Conservation (phyloP, 441 rosid species). For the Heliophila coronopifolia region DNA sequence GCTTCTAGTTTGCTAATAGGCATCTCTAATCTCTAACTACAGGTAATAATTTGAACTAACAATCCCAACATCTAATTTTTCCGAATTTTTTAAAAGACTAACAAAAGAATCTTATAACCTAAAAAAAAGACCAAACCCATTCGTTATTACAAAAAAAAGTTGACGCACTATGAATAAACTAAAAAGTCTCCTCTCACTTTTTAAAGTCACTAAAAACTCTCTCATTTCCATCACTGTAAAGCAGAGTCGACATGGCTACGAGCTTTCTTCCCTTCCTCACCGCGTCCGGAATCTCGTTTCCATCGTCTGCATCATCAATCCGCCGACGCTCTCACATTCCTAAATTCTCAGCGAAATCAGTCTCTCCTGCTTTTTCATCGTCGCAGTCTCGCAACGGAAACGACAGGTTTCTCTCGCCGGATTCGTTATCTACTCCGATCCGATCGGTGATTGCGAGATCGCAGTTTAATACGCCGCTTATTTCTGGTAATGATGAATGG, state of each 20-base stretch:
- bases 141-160: too few relatives aligned
- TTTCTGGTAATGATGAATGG: constrained; percentile 72
- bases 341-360: constrained; percentile 15
- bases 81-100: too few relatives aligned
- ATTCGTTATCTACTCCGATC: constrained; percentile 8
- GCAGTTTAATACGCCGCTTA: constrained; percentile 50
- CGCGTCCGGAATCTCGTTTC: constrained; percentile 13
- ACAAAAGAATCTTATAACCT: too few relatives aligned
- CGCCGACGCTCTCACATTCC: constrained; percentile 25
- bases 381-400: constrained; percentile 13
- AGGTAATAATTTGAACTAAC: too few relatives aligned
- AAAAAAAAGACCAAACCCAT: too few relatives aligned
- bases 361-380: constrained; percentile 16
- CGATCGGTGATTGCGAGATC: constrained; percentile 48
- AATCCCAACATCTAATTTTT: too few relatives aligned
- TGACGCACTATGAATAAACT: constrained; percentile 23
- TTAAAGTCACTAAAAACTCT: not conserved
- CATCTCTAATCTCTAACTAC: too few relatives aligned
- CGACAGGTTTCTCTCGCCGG: constrained; percentile 32
- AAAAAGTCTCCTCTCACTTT: constrained; percentile 18
- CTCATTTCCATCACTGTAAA: not conserved
- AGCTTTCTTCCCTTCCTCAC: constrained; percentile 29
- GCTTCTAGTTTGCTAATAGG: too few relatives aligned
- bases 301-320: constrained; percentile 11
- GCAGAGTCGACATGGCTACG: constrained; percentile 34